Evolutionary conservation across 192 early-diverging fungal genomes (phyloP).

Genomic region (Kappamyces sp.): DNA sequence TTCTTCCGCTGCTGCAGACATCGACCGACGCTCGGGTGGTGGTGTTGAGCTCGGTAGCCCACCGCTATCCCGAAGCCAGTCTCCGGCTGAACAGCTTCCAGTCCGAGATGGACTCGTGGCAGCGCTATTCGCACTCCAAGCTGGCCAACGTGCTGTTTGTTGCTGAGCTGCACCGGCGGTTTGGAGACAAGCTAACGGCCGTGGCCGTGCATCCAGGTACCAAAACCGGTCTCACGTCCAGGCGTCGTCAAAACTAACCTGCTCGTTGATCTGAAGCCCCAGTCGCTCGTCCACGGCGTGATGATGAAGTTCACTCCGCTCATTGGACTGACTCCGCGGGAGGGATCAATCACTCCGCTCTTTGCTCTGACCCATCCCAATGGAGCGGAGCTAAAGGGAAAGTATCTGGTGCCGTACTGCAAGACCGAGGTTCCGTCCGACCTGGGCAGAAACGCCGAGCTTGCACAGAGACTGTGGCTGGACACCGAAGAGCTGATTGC

Average conservation of each 20-base stretch:
- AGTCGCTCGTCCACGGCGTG: not conserved
- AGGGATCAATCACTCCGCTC: conserved; percentile 30
- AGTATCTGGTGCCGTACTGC: conserved; percentile 31
- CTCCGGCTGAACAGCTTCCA: conserved; percentile 15
- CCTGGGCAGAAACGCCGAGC: conserved; percentile 7
- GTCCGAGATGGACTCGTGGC: conserved; percentile 13
- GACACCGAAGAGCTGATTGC: conserved; percentile 20
- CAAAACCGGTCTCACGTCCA: conserved; percentile 17
- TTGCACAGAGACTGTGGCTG: conserved; percentile 28
- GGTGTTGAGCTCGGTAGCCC: conserved; percentile 18
- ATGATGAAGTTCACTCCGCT: not conserved
- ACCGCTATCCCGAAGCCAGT: conserved; percentile 14
- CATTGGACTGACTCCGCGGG: conserved; percentile 17
- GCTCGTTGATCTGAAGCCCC: conserved; percentile 1
- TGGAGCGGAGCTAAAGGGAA: conserved; percentile 34
- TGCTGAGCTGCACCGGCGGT: conserved; percentile 13
- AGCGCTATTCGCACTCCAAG: conserved; percentile 41
- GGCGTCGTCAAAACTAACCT: conserved; percentile 8
- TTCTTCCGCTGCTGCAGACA: conserved; percentile 12
- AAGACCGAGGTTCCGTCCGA: not conserved
- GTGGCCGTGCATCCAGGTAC: conserved; percentile 13
- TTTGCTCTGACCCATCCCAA: conserved; percentile 40
- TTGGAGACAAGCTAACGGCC: conserved; percentile 15
- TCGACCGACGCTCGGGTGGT: conserved; percentile 24
- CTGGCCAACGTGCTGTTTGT: conserved; percentile 43